These are phyloP conservation scores for Cercophora newfieldiana DNA, from an alignment of 495 filamentous ascomycete genomes.

Conservation along the genomic window DNA sequence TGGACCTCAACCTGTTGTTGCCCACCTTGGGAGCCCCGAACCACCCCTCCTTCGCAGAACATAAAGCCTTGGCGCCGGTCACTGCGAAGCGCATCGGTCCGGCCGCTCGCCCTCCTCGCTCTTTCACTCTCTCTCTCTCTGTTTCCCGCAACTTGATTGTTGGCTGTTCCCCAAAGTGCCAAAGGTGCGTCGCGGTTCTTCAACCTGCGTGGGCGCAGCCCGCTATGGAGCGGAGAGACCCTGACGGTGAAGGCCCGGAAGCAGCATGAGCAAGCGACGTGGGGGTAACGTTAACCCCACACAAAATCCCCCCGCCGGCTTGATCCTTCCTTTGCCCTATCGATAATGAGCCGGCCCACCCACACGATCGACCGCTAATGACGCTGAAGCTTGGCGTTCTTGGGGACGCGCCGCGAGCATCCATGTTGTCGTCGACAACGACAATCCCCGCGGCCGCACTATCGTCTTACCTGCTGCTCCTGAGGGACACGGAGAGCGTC, in stretches of 20 bases:
- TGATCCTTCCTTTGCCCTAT: constrained; percentile 1
- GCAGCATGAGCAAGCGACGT: constrained; percentile 19
- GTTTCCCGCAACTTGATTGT: not conserved
- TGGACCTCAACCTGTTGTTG: not conserved
- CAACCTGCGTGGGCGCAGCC: not conserved
- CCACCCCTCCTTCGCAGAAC: not conserved
- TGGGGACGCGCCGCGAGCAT: not conserved
- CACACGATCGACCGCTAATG: constrained; percentile 9
- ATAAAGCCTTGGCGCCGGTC: constrained; percentile 1
- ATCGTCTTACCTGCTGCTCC: not conserved
- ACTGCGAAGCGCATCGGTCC: not conserved
- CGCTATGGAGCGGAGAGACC: not conserved
- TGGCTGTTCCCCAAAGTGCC: not conserved
- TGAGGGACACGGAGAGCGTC: not conserved
- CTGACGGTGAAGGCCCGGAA: constrained; percentile 9
- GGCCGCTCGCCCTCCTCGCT: not conserved
- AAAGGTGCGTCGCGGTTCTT: not conserved
- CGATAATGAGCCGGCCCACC: constrained; percentile 9
- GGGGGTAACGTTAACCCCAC: constrained; percentile 18
- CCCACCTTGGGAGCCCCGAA: not conserved
- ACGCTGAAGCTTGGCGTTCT: constrained; percentile 5
- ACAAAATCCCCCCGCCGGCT: not conserved
- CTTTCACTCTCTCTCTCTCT: not conserved
- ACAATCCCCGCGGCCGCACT: constrained; percentile 1
- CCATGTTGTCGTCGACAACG: not conserved